Evolutionary conservation across 768 basidiomycete species (phyloP).

Genomic region (Pholiota molesta): DNA sequence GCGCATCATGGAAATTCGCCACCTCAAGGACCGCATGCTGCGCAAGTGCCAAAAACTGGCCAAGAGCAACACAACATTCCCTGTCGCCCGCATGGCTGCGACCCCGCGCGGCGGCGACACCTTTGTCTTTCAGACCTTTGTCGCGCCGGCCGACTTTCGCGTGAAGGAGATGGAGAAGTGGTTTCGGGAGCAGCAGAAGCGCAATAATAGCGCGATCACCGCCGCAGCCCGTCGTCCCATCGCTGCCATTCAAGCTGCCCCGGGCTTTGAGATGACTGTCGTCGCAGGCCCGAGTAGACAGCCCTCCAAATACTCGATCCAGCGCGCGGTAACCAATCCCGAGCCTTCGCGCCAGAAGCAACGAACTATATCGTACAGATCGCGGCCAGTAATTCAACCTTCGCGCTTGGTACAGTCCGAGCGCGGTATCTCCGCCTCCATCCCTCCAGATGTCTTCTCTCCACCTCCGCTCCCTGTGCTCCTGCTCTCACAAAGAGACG

Average conservation of each 20-base stretch:
- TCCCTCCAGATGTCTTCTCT: conserved; percentile 32
- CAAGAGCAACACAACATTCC: conserved; percentile 32
- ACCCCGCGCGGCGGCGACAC: conserved; percentile 32
- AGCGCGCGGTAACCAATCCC: conserved; percentile 30
- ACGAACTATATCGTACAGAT: conserved; percentile 18
- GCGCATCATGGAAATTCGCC: conserved; percentile 72
- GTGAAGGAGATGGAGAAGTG: conserved; percentile 82
- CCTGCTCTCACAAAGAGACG: conserved; percentile 37
- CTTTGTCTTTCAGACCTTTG: conserved; percentile 62
- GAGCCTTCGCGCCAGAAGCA: conserved; percentile 19
- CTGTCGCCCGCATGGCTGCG: conserved; percentile 38
- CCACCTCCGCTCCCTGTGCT: conserved; percentile 45
- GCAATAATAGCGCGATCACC: conserved; percentile 26
- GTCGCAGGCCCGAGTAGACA: conserved; percentile 19
- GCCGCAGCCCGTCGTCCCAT: conserved; percentile 27
- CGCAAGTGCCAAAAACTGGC: conserved; percentile 74
- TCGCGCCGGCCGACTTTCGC: conserved; percentile 73
- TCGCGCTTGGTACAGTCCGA: conserved; percentile 27
- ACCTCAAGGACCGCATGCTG: conserved; percentile 81
- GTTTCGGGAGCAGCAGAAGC: conserved; percentile 61
- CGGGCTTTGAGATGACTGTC: conserved; percentile 18
- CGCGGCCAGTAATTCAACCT: conserved; percentile 22
- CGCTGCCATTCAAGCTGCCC: conserved; percentile 14
- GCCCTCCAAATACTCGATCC: conserved; percentile 21
- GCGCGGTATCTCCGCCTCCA: conserved; percentile 19